Evolutionary conservation across 805 yeast species (phyloP).

Genomic region (Metschnikowia bowlesiae): DNA sequence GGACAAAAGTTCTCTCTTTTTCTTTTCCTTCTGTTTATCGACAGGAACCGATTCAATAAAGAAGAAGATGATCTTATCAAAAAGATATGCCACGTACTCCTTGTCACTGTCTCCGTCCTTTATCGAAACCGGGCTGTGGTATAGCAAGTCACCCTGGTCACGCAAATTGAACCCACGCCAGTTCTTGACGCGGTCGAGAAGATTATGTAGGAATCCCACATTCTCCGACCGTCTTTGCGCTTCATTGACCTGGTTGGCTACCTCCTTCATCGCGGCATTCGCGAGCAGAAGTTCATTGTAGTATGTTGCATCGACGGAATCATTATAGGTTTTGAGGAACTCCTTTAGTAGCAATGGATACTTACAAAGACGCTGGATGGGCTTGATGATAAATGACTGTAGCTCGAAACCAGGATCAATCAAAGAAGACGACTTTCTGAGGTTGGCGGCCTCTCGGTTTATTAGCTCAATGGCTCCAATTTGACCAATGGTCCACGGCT

Average conservation of each 20-base stretch:
- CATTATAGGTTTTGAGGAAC: slow-evolving; percentile 55
- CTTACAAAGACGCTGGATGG: slow-evolving; percentile 93
- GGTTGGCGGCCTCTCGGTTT: slow-evolving; percentile 53
- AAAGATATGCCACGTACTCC: slow-evolving; percentile 85
- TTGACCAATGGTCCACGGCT: slow-evolving; percentile 92
- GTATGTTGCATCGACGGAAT: slow-evolving; percentile 18
- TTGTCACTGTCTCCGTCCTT: slow-evolving; percentile 69
- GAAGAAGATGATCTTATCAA: slow-evolving; percentile 61
- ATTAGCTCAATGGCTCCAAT: slow-evolving; percentile 81
- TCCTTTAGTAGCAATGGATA: slow-evolving; percentile 83
- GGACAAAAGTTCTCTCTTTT: slow-evolving; percentile 38
- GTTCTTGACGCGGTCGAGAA: slow-evolving; percentile 72
- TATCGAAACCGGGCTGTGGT: slow-evolving; percentile 66
- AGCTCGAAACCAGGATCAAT: slow-evolving; percentile 85
- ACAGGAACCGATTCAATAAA: slow-evolving; percentile 28
- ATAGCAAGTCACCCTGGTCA: slow-evolving; percentile 80
- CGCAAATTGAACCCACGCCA: slow-evolving; percentile 86
- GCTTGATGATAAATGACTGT: slow-evolving; percentile 85
- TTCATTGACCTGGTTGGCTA: slow-evolving; percentile 86
- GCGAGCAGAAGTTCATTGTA: slow-evolving; percentile 71
- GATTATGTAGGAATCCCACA: slow-evolving; percentile 59
- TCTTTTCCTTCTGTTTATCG: slow-evolving; percentile 30
- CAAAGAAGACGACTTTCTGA: slow-evolving; percentile 50
- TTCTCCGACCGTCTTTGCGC: slow-evolving; percentile 92
- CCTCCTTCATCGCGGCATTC: slow-evolving; percentile 68